These are phyloP conservation scores for Cryptococcus maquisensis DNA, from an alignment of 1,284 basidiomycete species.

Conservation along the genomic window DNA sequence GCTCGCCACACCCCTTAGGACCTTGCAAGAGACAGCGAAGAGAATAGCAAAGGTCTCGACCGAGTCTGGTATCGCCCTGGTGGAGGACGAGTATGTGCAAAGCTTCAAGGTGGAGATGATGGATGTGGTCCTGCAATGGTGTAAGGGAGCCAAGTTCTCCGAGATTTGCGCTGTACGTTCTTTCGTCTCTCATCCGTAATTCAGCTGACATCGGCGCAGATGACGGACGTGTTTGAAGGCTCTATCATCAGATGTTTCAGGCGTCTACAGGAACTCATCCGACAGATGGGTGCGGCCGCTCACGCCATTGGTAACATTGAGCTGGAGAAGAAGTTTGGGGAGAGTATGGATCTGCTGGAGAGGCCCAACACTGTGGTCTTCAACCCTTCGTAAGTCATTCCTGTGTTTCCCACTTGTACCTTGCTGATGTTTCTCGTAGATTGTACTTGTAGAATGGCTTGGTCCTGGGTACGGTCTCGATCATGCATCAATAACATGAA, in stretches of 20 bases:
- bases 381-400: conserved; percentile 61
- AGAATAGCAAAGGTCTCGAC: conserved; percentile 93
- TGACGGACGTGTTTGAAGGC: conserved; percentile 96
- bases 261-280: conserved; percentile 84
- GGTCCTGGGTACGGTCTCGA: background rate
- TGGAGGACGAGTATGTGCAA: conserved; percentile 92
- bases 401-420: background rate
- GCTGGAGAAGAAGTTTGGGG: conserved; percentile 84
- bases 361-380: conserved; percentile 90
- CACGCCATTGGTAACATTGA: conserved; percentile 95
- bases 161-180: conserved; percentile 85
- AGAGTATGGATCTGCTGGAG: conserved; percentile 81
- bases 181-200: background rate
- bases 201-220: conserved; percentile 50
- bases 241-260: conserved; percentile 91
- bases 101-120: conserved; percentile 98
- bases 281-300: conserved; percentile 92
- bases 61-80: conserved; percentile 81
- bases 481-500: background rate
- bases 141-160: conserved; percentile 90
- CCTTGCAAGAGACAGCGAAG: conserved; percentile 92
- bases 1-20: conserved; percentile 80
- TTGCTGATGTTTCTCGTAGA: conserved; percentile 6
- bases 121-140: conserved; percentile 97
- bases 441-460: conserved; percentile 23